Percentiles rank a stretch among this genome's conserved stretches.
Evolutionary conservation across 2,329 filamentous ascomycete species (phyloP).

Genomic region (Cordyceps farinosa): DNA sequence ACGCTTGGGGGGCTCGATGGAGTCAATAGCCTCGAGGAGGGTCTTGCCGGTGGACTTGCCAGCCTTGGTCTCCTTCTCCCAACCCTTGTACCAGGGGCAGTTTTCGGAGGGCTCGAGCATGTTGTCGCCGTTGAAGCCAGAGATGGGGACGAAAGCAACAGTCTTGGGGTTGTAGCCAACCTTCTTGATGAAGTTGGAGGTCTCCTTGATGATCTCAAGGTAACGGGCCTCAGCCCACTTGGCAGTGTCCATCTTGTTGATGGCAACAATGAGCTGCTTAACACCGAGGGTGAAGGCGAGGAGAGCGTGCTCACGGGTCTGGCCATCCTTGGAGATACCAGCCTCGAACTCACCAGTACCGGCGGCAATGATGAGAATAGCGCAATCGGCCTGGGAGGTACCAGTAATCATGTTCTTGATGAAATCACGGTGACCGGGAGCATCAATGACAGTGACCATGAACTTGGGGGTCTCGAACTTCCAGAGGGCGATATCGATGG

Average conservation of each 20-base stretch:
- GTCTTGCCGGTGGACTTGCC: conserved; percentile 89
- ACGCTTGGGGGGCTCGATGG: conserved; percentile 88
- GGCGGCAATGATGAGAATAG: conserved; percentile 99
- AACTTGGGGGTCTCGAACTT: conserved; percentile 99
- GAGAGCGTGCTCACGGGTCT: conserved; percentile 99
- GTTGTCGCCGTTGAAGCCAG: conserved; percentile 99
- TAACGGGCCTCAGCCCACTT: conserved; percentile 96
- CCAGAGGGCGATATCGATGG: conserved; percentile 99
- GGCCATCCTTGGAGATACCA: conserved; percentile 99
- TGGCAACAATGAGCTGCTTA: conserved; percentile 99
- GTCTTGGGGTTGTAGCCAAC: conserved; percentile 99
- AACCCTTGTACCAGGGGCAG: conserved; percentile 99
- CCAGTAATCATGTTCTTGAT: conserved; percentile 99
- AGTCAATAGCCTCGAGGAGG: conserved; percentile 97
- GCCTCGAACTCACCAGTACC: conserved; percentile 99
- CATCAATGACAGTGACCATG: conserved; percentile 97
- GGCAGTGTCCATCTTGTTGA: conserved; percentile 99
- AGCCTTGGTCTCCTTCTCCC: conserved; percentile 95
- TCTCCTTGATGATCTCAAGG: conserved; percentile 99
- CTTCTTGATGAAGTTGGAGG: conserved; percentile 99
- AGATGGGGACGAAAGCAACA: conserved; percentile 99
- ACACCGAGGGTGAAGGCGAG: conserved; percentile 99
- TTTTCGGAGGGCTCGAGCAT: conserved; percentile 88
- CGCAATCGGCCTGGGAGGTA: conserved; percentile 99
- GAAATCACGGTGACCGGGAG: conserved; percentile 99